Evolutionary conservation across 768 basidiomycete genomes (phyloP).

Genomic region (Russula dissimulans): DNA sequence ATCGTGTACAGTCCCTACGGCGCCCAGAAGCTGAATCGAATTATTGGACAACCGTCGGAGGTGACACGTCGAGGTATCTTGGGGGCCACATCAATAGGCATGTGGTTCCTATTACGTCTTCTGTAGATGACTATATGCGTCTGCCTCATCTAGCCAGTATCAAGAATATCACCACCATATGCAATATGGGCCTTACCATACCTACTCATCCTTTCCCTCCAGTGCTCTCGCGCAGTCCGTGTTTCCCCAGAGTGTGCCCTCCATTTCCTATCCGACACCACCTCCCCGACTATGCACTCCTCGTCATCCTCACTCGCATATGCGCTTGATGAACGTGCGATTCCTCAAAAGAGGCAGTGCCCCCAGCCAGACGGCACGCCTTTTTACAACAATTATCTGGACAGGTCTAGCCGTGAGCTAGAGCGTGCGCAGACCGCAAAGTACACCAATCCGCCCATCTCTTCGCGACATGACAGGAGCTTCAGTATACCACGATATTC

Average conservation of each 20-base stretch:
- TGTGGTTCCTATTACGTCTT: neutral
- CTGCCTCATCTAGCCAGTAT: slow-evolving; percentile 17
- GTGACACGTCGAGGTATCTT: slow-evolving; percentile 52
- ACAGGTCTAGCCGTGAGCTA: slow-evolving; percentile 42
- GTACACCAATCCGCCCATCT: slow-evolving; percentile 16
- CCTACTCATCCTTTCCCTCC: slow-evolving; percentile 45
- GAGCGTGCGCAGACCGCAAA: slow-evolving; percentile 25
- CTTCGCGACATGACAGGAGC: slow-evolving; percentile 22
- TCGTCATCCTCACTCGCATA: slow-evolving; percentile 68
- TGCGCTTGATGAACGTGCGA: slow-evolving; percentile 48
- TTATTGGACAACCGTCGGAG: slow-evolving; percentile 57
- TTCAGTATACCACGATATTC: slow-evolving; percentile 24
- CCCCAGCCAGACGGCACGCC: slow-evolving; percentile 47
- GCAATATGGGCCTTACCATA: slow-evolving; percentile 35
- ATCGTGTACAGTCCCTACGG: slow-evolving; percentile 45
- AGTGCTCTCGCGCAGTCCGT: slow-evolving; percentile 54
- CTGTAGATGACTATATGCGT: slow-evolving; percentile 14
- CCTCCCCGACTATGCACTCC: slow-evolving; percentile 53
- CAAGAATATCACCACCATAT: slow-evolving; percentile 29
- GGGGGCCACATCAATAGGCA: slow-evolving; percentile 33
- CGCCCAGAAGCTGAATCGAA: slow-evolving; percentile 37
- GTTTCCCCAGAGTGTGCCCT: slow-evolving; percentile 53
- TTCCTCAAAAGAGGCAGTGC: slow-evolving; percentile 28
- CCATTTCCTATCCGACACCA: slow-evolving; percentile 60
- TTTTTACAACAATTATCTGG: slow-evolving; percentile 62